Evolutionary conservation across 768 basidiomycete genomes (phyloP).

Genomic region (Auricularia sp.): DNA sequence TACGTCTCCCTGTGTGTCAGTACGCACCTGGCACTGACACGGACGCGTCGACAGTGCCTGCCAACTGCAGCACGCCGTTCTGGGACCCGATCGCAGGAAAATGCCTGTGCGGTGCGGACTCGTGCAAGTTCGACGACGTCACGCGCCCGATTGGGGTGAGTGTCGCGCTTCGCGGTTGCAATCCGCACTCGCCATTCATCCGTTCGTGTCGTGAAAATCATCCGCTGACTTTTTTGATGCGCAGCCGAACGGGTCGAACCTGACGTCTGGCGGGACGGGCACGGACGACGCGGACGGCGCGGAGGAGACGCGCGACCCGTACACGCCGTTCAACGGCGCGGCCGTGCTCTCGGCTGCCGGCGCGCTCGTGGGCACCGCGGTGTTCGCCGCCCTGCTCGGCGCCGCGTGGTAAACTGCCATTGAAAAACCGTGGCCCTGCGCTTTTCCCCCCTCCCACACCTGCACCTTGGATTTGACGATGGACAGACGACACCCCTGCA

Average conservation of each 20-base stretch:
- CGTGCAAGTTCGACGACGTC: constrained; percentile 54
- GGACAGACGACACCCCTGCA: too few relatives aligned
- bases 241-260: constrained; percentile 57
- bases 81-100: constrained; percentile 65
- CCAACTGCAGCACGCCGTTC: constrained; percentile 68
- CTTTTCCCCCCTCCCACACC: background rate
- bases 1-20: constrained; percentile 24
- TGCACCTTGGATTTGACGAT: too few relatives aligned
- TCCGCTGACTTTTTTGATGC: constrained; percentile 3
- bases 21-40: background rate
- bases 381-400: constrained; percentile 29
- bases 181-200: background rate
- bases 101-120: constrained; percentile 48
- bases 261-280: constrained; percentile 51
- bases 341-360: constrained; percentile 12
- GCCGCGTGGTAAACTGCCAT: constrained; percentile 12
- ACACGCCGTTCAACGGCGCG: constrained; percentile 38
- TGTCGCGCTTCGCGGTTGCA: constrained; percentile 6
- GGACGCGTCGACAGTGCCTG: constrained; percentile 35
- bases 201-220: background rate
- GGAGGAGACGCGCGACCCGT: constrained; percentile 23
- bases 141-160: constrained; percentile 56
- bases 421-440: constrained; percentile 5
- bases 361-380: constrained; percentile 23
- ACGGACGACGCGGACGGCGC: constrained; percentile 18